Base-by-base conservation (phyloP, 1,284 basidiomycete genomes). In the Coriolopsis trogii region DNA sequence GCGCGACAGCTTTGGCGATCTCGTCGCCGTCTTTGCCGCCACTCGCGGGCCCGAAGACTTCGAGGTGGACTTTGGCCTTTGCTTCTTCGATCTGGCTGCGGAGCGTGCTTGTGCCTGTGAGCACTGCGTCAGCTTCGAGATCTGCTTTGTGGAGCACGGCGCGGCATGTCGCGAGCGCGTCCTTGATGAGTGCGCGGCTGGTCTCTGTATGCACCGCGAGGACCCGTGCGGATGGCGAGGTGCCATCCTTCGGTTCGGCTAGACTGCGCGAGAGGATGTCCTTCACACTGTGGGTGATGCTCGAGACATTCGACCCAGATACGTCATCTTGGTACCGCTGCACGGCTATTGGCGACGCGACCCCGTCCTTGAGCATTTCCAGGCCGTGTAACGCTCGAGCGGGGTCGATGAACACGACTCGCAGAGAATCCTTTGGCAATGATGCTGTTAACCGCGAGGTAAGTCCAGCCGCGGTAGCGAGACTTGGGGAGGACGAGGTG, bases 321-420 rank as follows among this genome's bases (percentile, higher is more conserved):
- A 79, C 81, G n/a, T 82, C 77, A 54, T 81, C 76, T 63, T 88
- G 85, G 65, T 83, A 91, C 50, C 69, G 71, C 56, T 86, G 82
- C 10, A 90, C 74, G 21, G 78, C 73, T 3, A 71, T 58, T 10
- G 80, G 59, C 4, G 80, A 80, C 10, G 67, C 68, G 0, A 78
- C 70, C 34, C 79, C 68, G 10, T 72, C 56, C 48, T 73, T 75
- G 34, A 90, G 68, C 6, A 72, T 59, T 20, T 70, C 67, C 6
- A 85, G 70, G 2, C 84, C 86, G 0, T 67, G 63, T 5, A 82
- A 54, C 0, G 87, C 87, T 41, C 81, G 79, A 30, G 63, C 56
- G 2, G 84, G 81, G 59, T 88, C 83, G 15, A 79, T 70, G 53
- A 80, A 76, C 15, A 87, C 62, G 36, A 85, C 65, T 24, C 69